Percentiles rank a stretch among this genome's conserved stretches.
These are phyloP conservation scores for Dendrobium huoshanense DNA, from an alignment of 106 monocot genomes.

Conservation along the genomic window DNA sequence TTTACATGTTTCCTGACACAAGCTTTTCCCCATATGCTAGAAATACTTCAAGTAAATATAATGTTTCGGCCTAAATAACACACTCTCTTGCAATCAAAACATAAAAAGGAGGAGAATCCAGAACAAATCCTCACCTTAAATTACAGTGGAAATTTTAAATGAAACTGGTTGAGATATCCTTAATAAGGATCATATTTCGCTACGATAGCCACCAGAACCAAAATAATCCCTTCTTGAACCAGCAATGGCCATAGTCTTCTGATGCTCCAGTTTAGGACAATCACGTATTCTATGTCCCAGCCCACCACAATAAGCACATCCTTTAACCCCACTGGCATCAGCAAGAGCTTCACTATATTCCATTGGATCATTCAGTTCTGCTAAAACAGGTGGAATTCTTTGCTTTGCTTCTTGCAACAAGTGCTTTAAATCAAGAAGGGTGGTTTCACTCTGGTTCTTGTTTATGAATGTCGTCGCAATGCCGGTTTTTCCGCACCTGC, in stretches of 20 bases:
- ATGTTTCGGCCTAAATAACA: too few relatives aligned
- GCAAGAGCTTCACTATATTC: slow-evolving; percentile 66
- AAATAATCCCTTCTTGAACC: slow-evolving; percentile 86
- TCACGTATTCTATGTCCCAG: slow-evolving; percentile 78
- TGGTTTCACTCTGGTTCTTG: slow-evolving; percentile 98
- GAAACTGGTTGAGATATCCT: too few relatives aligned
- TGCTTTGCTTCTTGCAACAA: slow-evolving; percentile 90
- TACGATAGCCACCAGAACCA: slow-evolving; percentile 83
- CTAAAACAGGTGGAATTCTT: slow-evolving; percentile 87
- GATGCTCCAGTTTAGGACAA: slow-evolving; percentile 93
- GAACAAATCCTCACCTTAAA: too few relatives aligned
- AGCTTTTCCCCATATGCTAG: too few relatives aligned
- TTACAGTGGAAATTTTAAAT: too few relatives aligned
- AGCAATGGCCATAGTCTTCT: slow-evolving; percentile 81
- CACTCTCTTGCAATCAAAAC: too few relatives aligned
- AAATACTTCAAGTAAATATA: too few relatives aligned
- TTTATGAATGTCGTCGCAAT: slow-evolving; percentile 96
- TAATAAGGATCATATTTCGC: slow-evolving; percentile 57
- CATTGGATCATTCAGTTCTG: slow-evolving; percentile 82
- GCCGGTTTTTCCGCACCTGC: slow-evolving; percentile 88
- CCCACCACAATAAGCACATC: slow-evolving; percentile 93
- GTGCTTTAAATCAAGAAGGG: slow-evolving; percentile 85
- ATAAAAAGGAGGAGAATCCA: too few relatives aligned
- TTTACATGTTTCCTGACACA: too few relatives aligned
- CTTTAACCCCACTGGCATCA: slow-evolving; percentile 78